phyloP scores from a whole-genome alignment of 306 rosid genomes.

The Pyrus bretschneideri region DNA sequence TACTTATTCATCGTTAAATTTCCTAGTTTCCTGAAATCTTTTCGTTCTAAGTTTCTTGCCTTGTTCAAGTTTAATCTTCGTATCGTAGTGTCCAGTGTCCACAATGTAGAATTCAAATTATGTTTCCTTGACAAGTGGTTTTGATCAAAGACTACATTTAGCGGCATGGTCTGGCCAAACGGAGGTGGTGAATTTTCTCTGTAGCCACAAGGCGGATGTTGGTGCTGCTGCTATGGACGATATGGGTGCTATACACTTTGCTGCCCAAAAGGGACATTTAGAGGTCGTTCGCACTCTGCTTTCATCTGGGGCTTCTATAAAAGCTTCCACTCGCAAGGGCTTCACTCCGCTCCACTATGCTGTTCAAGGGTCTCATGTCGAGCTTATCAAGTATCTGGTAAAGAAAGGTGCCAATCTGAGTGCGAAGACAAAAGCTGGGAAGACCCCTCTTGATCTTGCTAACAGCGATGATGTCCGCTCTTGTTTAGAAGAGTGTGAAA shows the following conservation, averaged over 20 bases:
- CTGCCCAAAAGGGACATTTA: conserved; percentile 87
- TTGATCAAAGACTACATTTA: conserved; percentile 66
- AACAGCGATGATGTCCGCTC: conserved; percentile 51
- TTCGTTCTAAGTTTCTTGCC: not conserved
- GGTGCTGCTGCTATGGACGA: conserved; percentile 96
- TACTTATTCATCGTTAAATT: not conserved
- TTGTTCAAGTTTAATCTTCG: not conserved
- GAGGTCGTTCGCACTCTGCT: conserved; percentile 52
- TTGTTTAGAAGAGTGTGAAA: conserved; percentile 52
- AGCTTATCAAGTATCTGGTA: conserved; percentile 75
- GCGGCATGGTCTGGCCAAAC: conserved; percentile 90
- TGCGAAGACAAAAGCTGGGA: conserved; percentile 68
- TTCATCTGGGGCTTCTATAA: conserved; percentile 57
- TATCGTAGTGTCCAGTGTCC: not conserved
- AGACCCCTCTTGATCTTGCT: conserved; percentile 73
- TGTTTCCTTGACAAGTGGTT: conserved; percentile 54
- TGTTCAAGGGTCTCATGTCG: conserved; percentile 71
- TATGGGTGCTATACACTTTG: conserved; percentile 93
- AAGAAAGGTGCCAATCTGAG: conserved; percentile 67
- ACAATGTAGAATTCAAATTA: conserved; percentile 6
- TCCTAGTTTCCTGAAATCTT: not conserved
- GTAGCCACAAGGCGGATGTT: conserved; percentile 83
- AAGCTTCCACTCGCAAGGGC: conserved; percentile 79
- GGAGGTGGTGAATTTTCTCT: conserved; percentile 62
- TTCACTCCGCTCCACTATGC: conserved; percentile 75